A percentile compares a stretch with the other conserved stretches of the same genome.
Conservation (phyloP, 176 grass and related monocot species). For the Bothriochloa decipiens region DNA sequence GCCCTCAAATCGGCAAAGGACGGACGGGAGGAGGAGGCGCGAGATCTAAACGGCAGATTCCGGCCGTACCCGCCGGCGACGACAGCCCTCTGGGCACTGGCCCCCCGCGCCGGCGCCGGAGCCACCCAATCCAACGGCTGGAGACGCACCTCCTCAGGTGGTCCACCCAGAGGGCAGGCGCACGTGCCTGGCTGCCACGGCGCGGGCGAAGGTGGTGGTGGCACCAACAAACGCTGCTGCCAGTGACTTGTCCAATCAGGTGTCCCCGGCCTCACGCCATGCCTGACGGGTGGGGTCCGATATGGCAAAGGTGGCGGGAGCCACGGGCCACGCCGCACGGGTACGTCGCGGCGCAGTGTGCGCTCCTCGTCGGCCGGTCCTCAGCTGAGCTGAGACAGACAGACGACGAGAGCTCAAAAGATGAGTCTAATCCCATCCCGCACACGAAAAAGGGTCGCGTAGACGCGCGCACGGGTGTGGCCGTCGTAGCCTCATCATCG, state of each 20-base stretch:
- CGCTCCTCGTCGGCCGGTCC: not conserved
- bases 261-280: not conserved
- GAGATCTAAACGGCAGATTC: slow-evolving; percentile 55
- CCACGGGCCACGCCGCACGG: not conserved
- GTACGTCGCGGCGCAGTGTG: not conserved
- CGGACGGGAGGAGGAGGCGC: not conserved
- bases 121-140: slow-evolving; percentile 21
- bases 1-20: not conserved
- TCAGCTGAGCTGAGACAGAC: not conserved
- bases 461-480: slow-evolving; percentile 28
- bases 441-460: not conserved
- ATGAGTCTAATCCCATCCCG: not conserved
- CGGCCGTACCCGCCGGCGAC: slow-evolving; percentile 19
- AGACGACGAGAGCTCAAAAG: not conserved
- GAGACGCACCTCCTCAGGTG: not conserved
- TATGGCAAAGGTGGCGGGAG: not conserved
- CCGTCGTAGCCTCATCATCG: slow-evolving; percentile 29
- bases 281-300: slow-evolving; percentile 11
- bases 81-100: not conserved
- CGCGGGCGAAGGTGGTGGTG: no score
- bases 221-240: not conserved
- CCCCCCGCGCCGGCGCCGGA: slow-evolving; percentile 1
- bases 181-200: slow-evolving; percentile 52
- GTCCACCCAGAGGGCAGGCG: slow-evolving; percentile 41
- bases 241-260: slow-evolving; percentile 44